phyloP scores from a whole-genome alignment of 2,329 filamentous ascomycete species.

The Curvularia sp. region DNA sequence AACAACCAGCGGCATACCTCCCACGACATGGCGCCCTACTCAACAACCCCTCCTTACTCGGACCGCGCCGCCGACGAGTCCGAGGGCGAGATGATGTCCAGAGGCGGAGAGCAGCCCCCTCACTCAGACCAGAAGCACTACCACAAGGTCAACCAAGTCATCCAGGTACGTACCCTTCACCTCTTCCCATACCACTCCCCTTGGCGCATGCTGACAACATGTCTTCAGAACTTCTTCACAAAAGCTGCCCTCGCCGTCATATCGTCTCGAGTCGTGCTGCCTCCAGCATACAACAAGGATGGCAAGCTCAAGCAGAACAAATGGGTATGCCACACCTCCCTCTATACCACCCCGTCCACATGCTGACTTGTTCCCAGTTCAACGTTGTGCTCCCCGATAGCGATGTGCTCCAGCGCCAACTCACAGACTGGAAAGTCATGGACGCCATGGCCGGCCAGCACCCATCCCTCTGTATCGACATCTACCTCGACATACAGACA shows the following conservation, averaged over 20 bases:
- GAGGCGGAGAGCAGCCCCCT: constrained; percentile 38
- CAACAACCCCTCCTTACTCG: constrained; percentile 58
- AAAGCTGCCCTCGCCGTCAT: constrained; percentile 87
- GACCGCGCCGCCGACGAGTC: constrained; percentile 60
- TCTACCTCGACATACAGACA: constrained; percentile 80
- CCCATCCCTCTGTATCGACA: constrained; percentile 85
- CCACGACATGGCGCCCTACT: constrained; percentile 59
- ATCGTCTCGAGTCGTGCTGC: constrained; percentile 77
- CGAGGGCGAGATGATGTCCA: constrained; percentile 54
- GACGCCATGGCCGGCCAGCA: constrained; percentile 79
- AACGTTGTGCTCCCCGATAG: constrained; percentile 94
- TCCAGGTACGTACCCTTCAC: constrained; percentile 68
- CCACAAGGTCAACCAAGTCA: constrained; percentile 85
- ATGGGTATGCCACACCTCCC: constrained; percentile 69
- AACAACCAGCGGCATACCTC: constrained; percentile 77
- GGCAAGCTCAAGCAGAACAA: constrained; percentile 76
- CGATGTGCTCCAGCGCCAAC: constrained; percentile 81
- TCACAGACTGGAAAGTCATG: constrained; percentile 80
- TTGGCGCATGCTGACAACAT: constrained; percentile 30
- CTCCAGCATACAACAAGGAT: constrained; percentile 63
- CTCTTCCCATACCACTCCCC: background rate
- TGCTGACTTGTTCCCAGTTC: constrained; percentile 66
- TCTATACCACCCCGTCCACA: background rate
- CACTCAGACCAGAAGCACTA: constrained; percentile 43
- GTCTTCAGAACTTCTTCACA: constrained; percentile 80